Evolutionary conservation across 1,139 yeast species (phyloP).

Genomic region (Diutina ranongensis): DNA sequence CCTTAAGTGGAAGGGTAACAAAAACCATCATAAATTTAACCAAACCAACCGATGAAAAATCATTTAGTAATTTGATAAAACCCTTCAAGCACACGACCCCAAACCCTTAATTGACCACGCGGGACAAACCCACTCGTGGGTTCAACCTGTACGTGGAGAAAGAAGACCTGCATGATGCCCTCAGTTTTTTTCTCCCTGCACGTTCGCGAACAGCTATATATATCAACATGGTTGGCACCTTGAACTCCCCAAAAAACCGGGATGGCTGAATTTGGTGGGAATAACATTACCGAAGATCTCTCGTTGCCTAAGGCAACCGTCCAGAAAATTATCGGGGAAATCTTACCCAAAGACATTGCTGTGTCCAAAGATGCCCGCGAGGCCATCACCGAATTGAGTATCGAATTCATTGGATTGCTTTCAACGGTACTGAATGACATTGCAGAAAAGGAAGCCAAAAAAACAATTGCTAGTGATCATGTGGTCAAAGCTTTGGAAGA

Average conservation of each 20-base stretch:
- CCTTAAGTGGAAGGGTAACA: no score
- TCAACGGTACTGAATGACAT: slow-evolving; percentile 92
- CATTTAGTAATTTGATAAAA: no score
- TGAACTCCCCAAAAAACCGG: background rate
- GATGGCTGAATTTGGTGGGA: slow-evolving; percentile 6
- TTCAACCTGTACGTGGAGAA: background rate
- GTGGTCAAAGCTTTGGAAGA: slow-evolving; percentile 85
- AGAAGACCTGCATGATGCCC: background rate
- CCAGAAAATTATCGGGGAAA: slow-evolving; percentile 85
- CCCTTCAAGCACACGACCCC: no score
- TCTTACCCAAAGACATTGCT: slow-evolving; percentile 74
- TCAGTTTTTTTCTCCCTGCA: background rate
- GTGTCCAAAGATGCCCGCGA: slow-evolving; percentile 93
- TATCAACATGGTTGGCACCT: slow-evolving; percentile 4
- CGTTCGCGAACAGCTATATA: slow-evolving; percentile 2
- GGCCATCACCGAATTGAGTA: slow-evolving; percentile 90
- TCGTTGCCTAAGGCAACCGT: slow-evolving; percentile 71
- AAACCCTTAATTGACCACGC: no score
- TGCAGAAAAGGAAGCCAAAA: slow-evolving; percentile 92
- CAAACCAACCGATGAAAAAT: no score
- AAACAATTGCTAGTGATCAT: slow-evolving; percentile 94
- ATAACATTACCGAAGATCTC: slow-evolving; percentile 21
- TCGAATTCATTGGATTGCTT: slow-evolving; percentile 88
- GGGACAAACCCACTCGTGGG: no score
- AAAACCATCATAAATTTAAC: no score